A percentile compares a stretch with the other conserved stretches of the same genome.
Evolutionary conservation across 1,139 yeast species (phyloP).

Genomic region (Pichia sp.): DNA sequence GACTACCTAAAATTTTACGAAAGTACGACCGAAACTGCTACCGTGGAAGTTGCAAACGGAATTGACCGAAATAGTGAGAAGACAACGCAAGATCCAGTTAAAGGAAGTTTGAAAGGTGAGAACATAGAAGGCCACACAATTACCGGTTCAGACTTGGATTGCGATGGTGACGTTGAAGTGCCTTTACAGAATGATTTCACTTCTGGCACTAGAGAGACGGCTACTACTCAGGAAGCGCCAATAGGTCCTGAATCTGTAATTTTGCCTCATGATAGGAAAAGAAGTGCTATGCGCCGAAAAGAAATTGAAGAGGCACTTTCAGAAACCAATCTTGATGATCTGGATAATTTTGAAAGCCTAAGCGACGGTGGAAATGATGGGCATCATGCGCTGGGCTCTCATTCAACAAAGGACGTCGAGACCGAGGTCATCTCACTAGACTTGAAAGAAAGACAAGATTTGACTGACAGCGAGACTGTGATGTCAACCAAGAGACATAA

Average conservation of each 20-base stretch:
- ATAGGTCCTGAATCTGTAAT: slow-evolving; percentile 19
- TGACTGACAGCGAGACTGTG: neutral
- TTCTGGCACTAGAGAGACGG: neutral
- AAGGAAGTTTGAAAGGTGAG: neutral
- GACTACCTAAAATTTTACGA: slow-evolving; percentile 9
- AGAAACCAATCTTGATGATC: slow-evolving; percentile 21
- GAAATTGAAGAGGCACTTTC: slow-evolving; percentile 40
- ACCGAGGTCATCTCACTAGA: neutral
- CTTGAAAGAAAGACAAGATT: too few species aligned
- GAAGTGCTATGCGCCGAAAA: slow-evolving; percentile 18
- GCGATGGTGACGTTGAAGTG: neutral
- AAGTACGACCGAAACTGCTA: neutral
- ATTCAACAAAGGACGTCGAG: neutral
- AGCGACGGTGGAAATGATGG: neutral
- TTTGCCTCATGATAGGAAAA: neutral
- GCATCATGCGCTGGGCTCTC: neutral
- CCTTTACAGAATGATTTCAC: neutral
- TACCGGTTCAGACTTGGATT: neutral
- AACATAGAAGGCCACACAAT: neutral
- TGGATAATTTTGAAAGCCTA: neutral
- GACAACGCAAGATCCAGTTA: neutral
- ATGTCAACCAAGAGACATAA: neutral
- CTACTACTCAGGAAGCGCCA: slow-evolving; percentile 20
- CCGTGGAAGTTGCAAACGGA: neutral
- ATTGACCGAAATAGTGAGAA: neutral